phyloP scores from a whole-genome alignment of 1,284 basidiomycete genomes.

The Cyathus olla region DNA sequence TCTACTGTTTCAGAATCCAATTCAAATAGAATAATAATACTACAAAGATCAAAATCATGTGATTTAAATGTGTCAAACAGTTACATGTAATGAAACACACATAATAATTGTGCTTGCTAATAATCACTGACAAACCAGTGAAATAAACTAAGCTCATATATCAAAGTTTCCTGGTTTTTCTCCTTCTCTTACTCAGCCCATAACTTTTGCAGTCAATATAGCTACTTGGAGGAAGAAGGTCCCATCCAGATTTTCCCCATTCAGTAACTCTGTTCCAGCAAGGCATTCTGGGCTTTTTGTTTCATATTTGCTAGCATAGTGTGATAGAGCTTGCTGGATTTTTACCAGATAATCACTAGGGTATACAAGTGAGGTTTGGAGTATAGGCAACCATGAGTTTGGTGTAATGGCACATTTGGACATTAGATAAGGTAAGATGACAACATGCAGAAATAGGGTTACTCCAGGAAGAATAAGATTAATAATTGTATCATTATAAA shows the following conservation, averaged over 20 bases:
- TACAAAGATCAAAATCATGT: too few relatives aligned
- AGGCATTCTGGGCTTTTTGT: constrained; percentile 46
- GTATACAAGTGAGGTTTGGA: constrained; percentile 60
- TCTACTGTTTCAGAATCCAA: too few relatives aligned
- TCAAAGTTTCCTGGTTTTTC: constrained; percentile 19
- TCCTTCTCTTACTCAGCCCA: constrained; percentile 65
- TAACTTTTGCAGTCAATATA: constrained; percentile 56
- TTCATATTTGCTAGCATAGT: constrained; percentile 63
- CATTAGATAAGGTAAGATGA: constrained; percentile 42
- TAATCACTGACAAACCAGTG: too few relatives aligned
- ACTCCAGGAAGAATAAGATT: constrained; percentile 43
- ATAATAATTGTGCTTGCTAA: too few relatives aligned
- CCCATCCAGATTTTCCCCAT: constrained; percentile 66
- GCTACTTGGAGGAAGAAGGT: constrained; percentile 68
- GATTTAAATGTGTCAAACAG: too few relatives aligned
- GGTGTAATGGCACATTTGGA: constrained; percentile 45
- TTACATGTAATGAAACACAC: too few relatives aligned
- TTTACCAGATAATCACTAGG: constrained; percentile 76
- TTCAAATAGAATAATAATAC: too few relatives aligned
- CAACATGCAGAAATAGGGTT: constrained; percentile 39
- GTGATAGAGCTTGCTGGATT: constrained; percentile 63
- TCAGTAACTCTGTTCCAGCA: constrained; percentile 56
- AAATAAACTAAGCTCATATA: too few relatives aligned
- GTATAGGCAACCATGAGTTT: constrained; percentile 66
- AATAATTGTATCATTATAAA: constrained; percentile 45